Percentiles rank a stretch among this genome's conserved stretches.
These are phyloP conservation scores for Hirsutella minnesotensis DNA, from an alignment of 2,329 filamentous ascomycete genomes.

Conservation along the genomic window DNA sequence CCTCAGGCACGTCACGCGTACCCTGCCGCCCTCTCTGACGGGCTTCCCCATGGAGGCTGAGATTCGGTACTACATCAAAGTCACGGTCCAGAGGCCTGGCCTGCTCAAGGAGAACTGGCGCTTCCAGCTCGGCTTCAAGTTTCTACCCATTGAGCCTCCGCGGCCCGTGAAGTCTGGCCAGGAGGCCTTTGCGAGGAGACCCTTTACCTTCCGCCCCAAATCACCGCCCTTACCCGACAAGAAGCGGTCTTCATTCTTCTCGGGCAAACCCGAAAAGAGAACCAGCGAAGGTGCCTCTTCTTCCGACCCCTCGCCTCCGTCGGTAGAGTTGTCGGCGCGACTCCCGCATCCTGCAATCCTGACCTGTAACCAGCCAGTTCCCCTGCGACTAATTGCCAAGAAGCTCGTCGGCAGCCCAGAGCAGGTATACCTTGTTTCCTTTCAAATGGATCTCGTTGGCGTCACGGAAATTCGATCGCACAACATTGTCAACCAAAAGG, in stretches of 20 bases:
- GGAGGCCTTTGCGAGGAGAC: constrained; percentile 74
- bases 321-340: constrained; percentile 65
- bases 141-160: constrained; percentile 87
- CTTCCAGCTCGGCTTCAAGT: constrained; percentile 58
- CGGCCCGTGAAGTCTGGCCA: constrained; percentile 53
- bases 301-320: constrained; percentile 31
- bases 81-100: constrained; percentile 80
- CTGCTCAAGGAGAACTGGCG: constrained; percentile 87
- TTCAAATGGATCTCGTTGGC: constrained; percentile 74
- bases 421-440: constrained; percentile 60
- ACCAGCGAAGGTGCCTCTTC: constrained; percentile 4
- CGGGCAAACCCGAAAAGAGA: constrained; percentile 19
- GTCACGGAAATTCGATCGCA: constrained; percentile 72
- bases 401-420: constrained; percentile 61
- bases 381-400: constrained; percentile 67
- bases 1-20: constrained; percentile 66
- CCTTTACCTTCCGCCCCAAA: constrained; percentile 42
- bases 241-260: constrained; percentile 51
- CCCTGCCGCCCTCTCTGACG: constrained; percentile 79
- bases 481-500: constrained; percentile 58
- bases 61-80: constrained; percentile 89
- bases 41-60: constrained; percentile 80
- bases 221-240: constrained; percentile 21
- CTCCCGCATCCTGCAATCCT: constrained; percentile 79
- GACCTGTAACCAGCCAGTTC: constrained; percentile 79